Conservation (phyloP, 1,284 basidiomycete species). For the Sanghuangporus weigelae region DNA sequence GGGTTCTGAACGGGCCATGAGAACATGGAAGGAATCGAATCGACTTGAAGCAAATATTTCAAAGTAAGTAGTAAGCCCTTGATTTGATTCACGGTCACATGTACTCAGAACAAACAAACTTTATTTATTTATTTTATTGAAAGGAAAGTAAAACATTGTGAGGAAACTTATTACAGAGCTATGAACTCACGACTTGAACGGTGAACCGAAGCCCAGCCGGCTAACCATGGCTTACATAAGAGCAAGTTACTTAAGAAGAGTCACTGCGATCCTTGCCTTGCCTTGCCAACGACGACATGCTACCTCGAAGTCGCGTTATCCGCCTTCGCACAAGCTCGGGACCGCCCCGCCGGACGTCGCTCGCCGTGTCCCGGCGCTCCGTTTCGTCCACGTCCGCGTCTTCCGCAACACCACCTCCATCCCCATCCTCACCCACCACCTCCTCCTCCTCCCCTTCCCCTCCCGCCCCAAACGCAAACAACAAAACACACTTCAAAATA, state of each 20-base stretch:
- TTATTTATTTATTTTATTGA: neutral
- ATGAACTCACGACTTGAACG: no score
- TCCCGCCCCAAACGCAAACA: no score
- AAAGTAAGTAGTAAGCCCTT: neutral
- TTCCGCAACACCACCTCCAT: neutral
- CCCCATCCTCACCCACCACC: neutral
- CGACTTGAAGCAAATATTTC: neutral
- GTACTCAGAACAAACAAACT: neutral
- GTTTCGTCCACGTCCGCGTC: neutral
- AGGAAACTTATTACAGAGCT: no score
- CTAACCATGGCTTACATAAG: no score
- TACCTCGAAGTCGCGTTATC: neutral
- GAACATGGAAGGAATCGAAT: neutral
- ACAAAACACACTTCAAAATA: conserved; percentile 64
- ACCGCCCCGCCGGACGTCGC: neutral
- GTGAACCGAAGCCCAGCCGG: no score
- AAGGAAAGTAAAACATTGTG: neutral
- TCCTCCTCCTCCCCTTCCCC: neutral
- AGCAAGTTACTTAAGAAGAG: no score
- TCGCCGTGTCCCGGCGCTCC: neutral
- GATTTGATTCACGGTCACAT: neutral
- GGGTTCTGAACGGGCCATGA: conserved; percentile 44
- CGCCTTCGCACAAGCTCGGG: neutral
- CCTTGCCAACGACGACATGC: neutral
- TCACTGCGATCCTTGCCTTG: no score